Evolutionary conservation across 768 basidiomycete genomes (phyloP).

Genomic region (Fistulinella prunicolor): DNA sequence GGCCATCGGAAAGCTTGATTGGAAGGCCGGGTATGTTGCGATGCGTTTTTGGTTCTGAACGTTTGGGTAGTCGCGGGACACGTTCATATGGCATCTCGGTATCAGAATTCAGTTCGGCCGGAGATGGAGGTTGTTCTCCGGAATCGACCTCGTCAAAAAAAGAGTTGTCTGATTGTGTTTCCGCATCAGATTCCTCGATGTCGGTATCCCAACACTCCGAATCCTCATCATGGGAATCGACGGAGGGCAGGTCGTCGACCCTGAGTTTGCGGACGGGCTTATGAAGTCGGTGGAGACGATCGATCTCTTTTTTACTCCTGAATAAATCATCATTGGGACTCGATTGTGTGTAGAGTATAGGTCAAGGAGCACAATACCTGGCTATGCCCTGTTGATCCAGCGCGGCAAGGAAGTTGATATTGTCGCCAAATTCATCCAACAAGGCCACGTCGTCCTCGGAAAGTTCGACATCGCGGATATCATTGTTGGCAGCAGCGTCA

Average conservation of each 20-base stretch:
- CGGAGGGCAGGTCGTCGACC: constrained; percentile 62
- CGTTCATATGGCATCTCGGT: constrained; percentile 75
- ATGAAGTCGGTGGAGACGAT: constrained; percentile 61
- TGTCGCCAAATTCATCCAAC: constrained; percentile 59
- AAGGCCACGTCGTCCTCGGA: constrained; percentile 72
- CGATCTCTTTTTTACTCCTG: constrained; percentile 85
- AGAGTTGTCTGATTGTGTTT: constrained; percentile 14
- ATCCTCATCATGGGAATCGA: constrained; percentile 65
- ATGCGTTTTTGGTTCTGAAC: constrained; percentile 45
- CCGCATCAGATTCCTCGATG: constrained; percentile 34
- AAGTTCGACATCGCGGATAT: constrained; percentile 39
- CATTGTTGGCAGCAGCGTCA: constrained; percentile 1
- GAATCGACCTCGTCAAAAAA: constrained; percentile 10
- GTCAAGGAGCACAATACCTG: constrained; percentile 46
- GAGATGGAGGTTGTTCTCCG: constrained; percentile 5
- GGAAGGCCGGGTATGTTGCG: constrained; percentile 65
- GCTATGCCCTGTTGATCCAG: constrained; percentile 81
- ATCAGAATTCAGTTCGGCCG: constrained; percentile 42
- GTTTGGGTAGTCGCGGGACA: constrained; percentile 49
- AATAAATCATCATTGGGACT: constrained; percentile 3
- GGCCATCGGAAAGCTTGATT: constrained; percentile 83
- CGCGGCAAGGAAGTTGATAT: constrained; percentile 61
- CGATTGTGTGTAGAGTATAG: neutral
- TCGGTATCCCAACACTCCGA: constrained; percentile 50
- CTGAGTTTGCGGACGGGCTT: constrained; percentile 50